Evolutionary conservation across 768 basidiomycete species (phyloP).

Genomic region (Mycena pura): DNA sequence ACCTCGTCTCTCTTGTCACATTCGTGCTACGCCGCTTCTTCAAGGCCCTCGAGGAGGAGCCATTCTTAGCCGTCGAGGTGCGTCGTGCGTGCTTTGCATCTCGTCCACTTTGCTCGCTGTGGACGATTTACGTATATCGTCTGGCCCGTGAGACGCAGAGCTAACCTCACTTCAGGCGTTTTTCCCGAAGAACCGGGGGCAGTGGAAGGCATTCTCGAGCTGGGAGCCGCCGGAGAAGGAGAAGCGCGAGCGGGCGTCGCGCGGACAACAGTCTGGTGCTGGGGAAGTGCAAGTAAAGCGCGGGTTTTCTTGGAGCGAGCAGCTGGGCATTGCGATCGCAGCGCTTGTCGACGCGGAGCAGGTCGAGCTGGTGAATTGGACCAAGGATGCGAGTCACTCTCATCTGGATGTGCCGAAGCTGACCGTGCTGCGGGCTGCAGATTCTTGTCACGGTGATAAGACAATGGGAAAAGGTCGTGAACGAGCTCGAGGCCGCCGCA

Average conservation of each 20-base stretch:
- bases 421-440: neutral
- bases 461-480: slow-evolving; percentile 15
- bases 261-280: slow-evolving; percentile 23
- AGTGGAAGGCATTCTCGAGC: slow-evolving; percentile 85
- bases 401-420: neutral
- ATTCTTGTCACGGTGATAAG: slow-evolving; percentile 12
- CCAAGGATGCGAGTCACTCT: slow-evolving; percentile 59
- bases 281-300: slow-evolving; percentile 69
- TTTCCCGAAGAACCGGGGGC: slow-evolving; percentile 68
- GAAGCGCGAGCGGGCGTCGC: slow-evolving; percentile 37
- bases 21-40: slow-evolving; percentile 93
- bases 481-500: slow-evolving; percentile 5
- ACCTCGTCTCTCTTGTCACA: slow-evolving; percentile 83
- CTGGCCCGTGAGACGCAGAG: neutral
- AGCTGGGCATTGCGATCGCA: slow-evolving; percentile 71
- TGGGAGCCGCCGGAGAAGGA: slow-evolving; percentile 66
- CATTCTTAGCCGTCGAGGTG: slow-evolving; percentile 91
- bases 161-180: slow-evolving; percentile 60
- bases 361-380: slow-evolving; percentile 61
- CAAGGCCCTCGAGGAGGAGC: slow-evolving; percentile 84
- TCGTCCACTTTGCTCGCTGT: neutral
- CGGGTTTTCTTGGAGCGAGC: slow-evolving; percentile 70
- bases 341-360: slow-evolving; percentile 62
- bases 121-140: neutral
- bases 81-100: slow-evolving; percentile 29